Percentiles rank a stretch among this genome's conserved stretches.
These are phyloP conservation scores for Scleroderma citrinum DNA, from an alignment of 768 basidiomycete genomes.

Conservation along the genomic window DNA sequence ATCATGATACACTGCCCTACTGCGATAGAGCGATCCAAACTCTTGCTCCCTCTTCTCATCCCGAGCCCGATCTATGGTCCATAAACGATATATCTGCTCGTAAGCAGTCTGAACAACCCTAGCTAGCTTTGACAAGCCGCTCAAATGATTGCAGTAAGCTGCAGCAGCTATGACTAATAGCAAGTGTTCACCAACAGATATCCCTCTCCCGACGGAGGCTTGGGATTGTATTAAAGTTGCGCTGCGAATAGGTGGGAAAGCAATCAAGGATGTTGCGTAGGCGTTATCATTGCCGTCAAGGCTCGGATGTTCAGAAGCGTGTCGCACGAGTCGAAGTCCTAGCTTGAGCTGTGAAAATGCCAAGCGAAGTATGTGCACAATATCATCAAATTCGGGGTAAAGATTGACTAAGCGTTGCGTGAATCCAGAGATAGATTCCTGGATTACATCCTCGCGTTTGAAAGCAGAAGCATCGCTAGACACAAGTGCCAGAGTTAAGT, in stretches of 20 bases:
- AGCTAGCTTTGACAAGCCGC: slow-evolving; percentile 1
- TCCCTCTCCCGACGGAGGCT: slow-evolving; percentile 5
- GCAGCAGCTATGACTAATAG: slow-evolving; percentile 43
- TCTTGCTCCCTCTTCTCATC: slow-evolving; percentile 58
- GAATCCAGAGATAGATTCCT: slow-evolving; percentile 77
- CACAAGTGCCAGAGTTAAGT: slow-evolving; percentile 38
- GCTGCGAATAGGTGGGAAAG: slow-evolving; percentile 51
- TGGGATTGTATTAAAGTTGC: slow-evolving; percentile 31
- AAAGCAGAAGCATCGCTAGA: slow-evolving; percentile 32
- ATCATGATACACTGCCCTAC: slow-evolving; percentile 46
- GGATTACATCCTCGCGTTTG: slow-evolving; percentile 63
- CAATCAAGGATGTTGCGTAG: slow-evolving; percentile 33
- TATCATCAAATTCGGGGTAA: slow-evolving; percentile 69
- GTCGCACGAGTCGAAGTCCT: slow-evolving; percentile 56
- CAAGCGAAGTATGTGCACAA: slow-evolving; percentile 59
- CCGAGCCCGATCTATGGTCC: slow-evolving; percentile 75
- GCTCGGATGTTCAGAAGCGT: slow-evolving; percentile 16
- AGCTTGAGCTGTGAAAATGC: slow-evolving; percentile 63
- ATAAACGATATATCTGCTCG: slow-evolving; percentile 70
- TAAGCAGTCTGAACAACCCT: slow-evolving; percentile 44
- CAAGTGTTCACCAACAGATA: slow-evolving; percentile 23
- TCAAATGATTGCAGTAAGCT: slow-evolving; percentile 17
- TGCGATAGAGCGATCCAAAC: slow-evolving; percentile 72
- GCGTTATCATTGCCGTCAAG: slow-evolving; percentile 14
- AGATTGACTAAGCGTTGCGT: slow-evolving; percentile 58